Evolutionary conservation across 2,329 filamentous ascomycete species (phyloP), one percentile per base, ranked within the genome.

Genomic region (Incumbomyces lentus): DNA sequence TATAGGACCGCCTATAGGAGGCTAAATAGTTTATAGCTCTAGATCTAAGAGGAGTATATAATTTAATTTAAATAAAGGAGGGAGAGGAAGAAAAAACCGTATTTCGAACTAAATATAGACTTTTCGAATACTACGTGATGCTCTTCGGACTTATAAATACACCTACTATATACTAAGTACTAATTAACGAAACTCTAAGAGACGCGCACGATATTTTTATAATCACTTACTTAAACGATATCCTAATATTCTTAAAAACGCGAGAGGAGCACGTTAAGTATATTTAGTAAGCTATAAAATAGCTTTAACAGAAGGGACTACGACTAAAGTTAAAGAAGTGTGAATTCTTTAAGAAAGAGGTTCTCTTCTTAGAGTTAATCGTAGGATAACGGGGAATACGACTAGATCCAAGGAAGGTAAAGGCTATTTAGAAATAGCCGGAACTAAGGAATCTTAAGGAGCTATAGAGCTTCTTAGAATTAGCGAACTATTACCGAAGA

Each of bases 401-500:
- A 5, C 13, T 35, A 35, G 16, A 17, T 11, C 33, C 33, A 6
- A 35, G 4, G 6, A 35, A 35, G 16, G 12, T 35, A 6, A 35
- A 35, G 11, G 4, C 13, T 17, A 17, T 35, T 17, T 5, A 6
- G 12, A 11, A 35, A 35, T 35, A 35, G 11, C 33, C 11, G 12
- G 4, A 35, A 35, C 33, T 17, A 4, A 35, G 5, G 4, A n/a
- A 34, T 40, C 35, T 53, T 35, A 50, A 50, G 17, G 44, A 57
- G 11, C 33, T 56, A 29, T 46, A 54, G 45, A n/a, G 18, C 8
- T 57, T 58, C 41, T 38, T 57, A 37, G 47, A 40, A 6, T 52
- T 56, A 40, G 35, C 44, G 22, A 57, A 57, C 41, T 57, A 54
- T 38, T 56, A 57, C 39, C 11, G 41, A 17, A 19, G 47, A 29